phyloP scores from a whole-genome alignment of 2,329 filamentous ascomycete species.

The Knoxdaviesia proteae region DNA sequence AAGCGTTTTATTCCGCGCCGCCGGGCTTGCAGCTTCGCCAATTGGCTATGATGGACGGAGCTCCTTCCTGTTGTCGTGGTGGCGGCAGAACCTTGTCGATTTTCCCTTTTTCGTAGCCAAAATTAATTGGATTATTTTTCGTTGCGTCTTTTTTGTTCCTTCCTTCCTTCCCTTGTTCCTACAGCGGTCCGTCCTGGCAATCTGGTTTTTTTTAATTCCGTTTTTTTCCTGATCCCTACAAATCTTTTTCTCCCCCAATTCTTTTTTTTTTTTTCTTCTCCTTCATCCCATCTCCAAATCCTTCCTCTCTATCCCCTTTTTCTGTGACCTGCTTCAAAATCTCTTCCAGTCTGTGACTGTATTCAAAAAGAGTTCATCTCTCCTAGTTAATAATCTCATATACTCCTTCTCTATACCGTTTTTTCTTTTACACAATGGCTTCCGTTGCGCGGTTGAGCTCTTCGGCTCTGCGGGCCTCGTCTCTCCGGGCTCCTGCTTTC shows the following conservation, averaged over 20 bases:
- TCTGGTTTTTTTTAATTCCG: constrained; percentile 5
- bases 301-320: constrained; percentile 6
- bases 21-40: too few species aligned
- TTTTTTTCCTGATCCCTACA: constrained; percentile 3
- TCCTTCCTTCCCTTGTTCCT: constrained; percentile 1
- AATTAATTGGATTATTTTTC: too few species aligned
- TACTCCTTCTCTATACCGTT: constrained; percentile 3
- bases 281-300: constrained; percentile 9
- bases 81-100: too few species aligned
- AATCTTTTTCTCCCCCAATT: constrained; percentile 8
- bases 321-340: too few species aligned
- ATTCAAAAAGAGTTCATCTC: too few species aligned
- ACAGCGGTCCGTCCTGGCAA: neutral
- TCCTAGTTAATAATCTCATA: constrained; percentile 1
- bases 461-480: constrained; percentile 54
- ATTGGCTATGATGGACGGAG: too few species aligned
- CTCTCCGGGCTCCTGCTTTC: constrained; percentile 45
- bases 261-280: constrained; percentile 10
- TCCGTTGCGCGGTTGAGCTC: constrained; percentile 64
- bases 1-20: too few species aligned
- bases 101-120: too few species aligned
- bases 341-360: too few species aligned
- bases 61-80: too few species aligned
- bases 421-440: constrained; percentile 42
- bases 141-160: neutral